Evolutionary conservation across 2,329 filamentous ascomycete genomes (phyloP), one percentile per base, ranked within the genome.

Genomic region (Curvularia sp.): DNA sequence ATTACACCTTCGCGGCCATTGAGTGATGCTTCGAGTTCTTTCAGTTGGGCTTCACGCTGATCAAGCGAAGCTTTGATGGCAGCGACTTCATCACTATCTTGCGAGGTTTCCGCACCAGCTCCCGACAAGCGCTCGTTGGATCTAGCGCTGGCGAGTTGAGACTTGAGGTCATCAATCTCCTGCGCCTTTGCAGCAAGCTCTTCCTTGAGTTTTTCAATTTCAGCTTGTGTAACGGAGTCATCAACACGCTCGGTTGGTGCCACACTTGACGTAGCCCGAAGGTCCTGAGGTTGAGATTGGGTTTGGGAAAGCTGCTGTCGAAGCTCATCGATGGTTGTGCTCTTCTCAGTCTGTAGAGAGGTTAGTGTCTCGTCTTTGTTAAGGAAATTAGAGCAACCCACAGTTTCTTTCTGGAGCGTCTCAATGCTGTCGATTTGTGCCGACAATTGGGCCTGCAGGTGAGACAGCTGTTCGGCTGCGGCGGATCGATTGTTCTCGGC

Each of bases 341-440:
- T 76, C n/a, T 81, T 69, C 54, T 82, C 76, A 34, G 65, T 69
- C 75, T 77, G 55, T 1, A 18, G 18, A 13, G 5, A 32, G 2
- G 43, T 74, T 65, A 73, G 68, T 36, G 8, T 27, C n/a, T 9
- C 6, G 7, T 54, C 18, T 15, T 4, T 39, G 13, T 9, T n/a
- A 19, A 13, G 23, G 5, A 18, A 1, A n/a, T 10, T 2, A 2
- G 2, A 3, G 3, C 25, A 13, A 53, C 77, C 70, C 73, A 75
- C 76, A 27, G 81, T 84, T 74, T 88, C 89, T 13, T 81, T 79
- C 70, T 92, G 88, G 46, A 85, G 84, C 65, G 89, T 87, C 3
- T 83, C 81, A 8, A 89, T 86, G 70, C 83, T 86, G 27, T 85
- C 81, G 72, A 90, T 85, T 1, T 87, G 83, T 19, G 79, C 79